phyloP scores from a whole-genome alignment of 169 alveolate genomes.

The Cystoisospora suis region DNA sequence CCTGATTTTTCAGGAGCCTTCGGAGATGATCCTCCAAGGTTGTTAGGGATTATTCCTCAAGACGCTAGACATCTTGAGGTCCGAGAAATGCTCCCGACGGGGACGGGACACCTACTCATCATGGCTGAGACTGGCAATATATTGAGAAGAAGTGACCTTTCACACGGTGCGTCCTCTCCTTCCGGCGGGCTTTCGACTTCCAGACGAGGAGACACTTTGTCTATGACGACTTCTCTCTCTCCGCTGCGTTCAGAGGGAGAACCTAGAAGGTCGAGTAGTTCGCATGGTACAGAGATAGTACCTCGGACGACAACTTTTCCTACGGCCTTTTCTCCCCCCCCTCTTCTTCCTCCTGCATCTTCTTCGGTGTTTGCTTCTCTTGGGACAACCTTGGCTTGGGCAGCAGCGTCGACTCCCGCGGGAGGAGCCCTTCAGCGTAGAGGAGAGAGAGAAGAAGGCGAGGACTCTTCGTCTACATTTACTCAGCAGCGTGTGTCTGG shows the following conservation, averaged over 20 bases:
- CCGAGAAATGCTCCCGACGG: constrained; percentile 55
- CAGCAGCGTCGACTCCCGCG: not conserved
- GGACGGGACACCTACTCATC: constrained; percentile 34
- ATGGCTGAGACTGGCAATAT: constrained; percentile 16
- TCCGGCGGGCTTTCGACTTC: not conserved
- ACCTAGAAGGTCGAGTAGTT: not conserved
- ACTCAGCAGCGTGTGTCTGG: no score
- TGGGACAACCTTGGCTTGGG: not conserved
- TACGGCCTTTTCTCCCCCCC: not conserved
- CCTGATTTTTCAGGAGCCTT: no score
- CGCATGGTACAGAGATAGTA: not conserved
- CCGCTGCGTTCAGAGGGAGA: not conserved
- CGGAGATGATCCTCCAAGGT: not conserved
- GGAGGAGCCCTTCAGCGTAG: not conserved
- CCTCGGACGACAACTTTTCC: not conserved
- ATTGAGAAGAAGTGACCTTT: not conserved
- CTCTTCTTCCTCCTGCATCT: not conserved
- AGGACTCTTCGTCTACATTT: not conserved
- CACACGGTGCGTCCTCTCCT: not conserved
- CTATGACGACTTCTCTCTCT: not conserved
- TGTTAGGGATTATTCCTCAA: constrained; percentile 39
- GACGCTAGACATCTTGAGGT: constrained; percentile 65
- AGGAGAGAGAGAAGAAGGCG: not conserved
- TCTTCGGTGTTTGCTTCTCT: constrained; percentile 3
- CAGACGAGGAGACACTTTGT: not conserved